Evolutionary conservation across 202 grass and related monocot species (phyloP).

Genomic region (Elaeis oleifera): DNA sequence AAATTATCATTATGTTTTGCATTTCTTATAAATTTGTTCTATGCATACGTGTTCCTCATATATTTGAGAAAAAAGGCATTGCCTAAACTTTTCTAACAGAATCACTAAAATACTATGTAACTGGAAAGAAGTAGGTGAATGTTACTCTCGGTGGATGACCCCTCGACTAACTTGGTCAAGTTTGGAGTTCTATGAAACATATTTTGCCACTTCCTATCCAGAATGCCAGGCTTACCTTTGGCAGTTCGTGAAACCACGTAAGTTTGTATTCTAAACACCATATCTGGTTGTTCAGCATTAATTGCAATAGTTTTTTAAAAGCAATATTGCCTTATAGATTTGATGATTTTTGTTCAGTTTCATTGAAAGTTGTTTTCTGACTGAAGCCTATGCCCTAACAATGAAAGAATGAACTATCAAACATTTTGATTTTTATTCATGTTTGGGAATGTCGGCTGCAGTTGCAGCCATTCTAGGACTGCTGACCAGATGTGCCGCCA

Average conservation of each 20-base stretch:
- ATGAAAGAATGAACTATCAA: constrained; percentile 16
- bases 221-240: constrained; percentile 61
- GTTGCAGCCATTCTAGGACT: constrained; percentile 39
- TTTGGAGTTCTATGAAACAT: constrained; percentile 7
- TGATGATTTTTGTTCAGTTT: no score
- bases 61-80: no score
- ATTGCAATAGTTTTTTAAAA: not conserved
- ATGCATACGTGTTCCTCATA: no score
- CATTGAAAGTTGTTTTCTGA: no score
- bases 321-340: no score
- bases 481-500: constrained; percentile 48
- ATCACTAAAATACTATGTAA: not conserved
- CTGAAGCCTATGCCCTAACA: no score
- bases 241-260: constrained; percentile 46
- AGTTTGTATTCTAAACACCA: not conserved
- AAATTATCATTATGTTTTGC: no score
- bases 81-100: no score
- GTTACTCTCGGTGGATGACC: not conserved
- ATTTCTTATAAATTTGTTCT: no score
- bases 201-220: not conserved
- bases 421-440: constrained; percentile 16
- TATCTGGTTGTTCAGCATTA: constrained; percentile 3
- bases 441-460: constrained; percentile 39
- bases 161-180: not conserved
- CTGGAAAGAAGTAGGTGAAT: constrained; percentile 3